Conservation (phyloP, 2,329 filamentous ascomycete genomes). For the Aspergillus sp. region DNA sequence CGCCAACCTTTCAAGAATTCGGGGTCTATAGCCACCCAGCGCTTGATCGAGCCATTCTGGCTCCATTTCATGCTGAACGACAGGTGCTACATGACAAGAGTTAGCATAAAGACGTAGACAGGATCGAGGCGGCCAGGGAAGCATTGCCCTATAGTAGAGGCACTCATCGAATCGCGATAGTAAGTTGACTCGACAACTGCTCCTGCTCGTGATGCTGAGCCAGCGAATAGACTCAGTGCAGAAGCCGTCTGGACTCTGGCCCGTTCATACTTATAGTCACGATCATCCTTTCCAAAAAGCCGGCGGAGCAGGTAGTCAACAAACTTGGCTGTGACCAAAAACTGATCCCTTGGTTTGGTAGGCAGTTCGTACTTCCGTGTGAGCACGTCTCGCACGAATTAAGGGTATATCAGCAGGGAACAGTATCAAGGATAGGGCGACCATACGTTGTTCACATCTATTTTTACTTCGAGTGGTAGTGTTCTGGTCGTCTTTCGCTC, state of each 20-base stretch:
- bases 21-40: slow-evolving; percentile 16
- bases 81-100: slow-evolving; percentile 7
- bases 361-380: slow-evolving; percentile 9
- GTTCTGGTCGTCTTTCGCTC: slow-evolving; percentile 13
- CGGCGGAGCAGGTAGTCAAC: slow-evolving; percentile 14
- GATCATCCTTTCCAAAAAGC: slow-evolving; percentile 7
- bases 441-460: slow-evolving; percentile 13
- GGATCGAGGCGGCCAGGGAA: too few species aligned
- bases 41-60: slow-evolving; percentile 3
- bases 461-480: slow-evolving; percentile 9
- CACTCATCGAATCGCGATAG: slow-evolving; percentile 15
- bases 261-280: slow-evolving; percentile 10
- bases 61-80: slow-evolving; percentile 17
- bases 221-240: slow-evolving; percentile 8
- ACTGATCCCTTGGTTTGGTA: slow-evolving; percentile 13
- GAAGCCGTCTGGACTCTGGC: slow-evolving; percentile 10
- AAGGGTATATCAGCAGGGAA: not conserved
- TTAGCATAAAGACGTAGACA: too few species aligned
- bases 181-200: slow-evolving; percentile 16
- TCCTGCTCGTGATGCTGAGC: slow-evolving; percentile 10
- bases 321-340: slow-evolving; percentile 14
- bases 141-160: slow-evolving; percentile 16
- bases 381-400: slow-evolving; percentile 12
- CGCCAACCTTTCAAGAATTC: slow-evolving; percentile 19
- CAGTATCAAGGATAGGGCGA: not conserved